Evolutionary conservation across 148 eudicot genomes (phyloP).

Genomic region (Rhododendron henanense): DNA sequence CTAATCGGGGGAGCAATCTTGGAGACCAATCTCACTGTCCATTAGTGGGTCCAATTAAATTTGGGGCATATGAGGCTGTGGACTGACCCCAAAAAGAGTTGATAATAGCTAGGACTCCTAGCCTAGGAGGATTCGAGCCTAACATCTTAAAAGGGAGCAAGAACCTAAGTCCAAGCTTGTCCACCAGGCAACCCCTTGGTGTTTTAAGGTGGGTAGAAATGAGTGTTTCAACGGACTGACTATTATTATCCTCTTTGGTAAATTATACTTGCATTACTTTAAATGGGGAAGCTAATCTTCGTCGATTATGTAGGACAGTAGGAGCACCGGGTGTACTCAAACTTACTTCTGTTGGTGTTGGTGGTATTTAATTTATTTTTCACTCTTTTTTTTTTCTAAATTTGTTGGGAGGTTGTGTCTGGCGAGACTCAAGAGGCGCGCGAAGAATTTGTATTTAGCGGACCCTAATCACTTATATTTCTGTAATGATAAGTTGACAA

Average conservation of each 20-base stretch:
- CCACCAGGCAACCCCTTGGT: not conserved
- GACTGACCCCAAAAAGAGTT: too few relatives aligned
- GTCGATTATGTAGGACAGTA: not conserved
- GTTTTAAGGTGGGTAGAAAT: not conserved
- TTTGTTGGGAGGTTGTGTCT: not conserved
- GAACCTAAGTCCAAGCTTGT: not conserved
- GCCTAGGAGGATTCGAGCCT: not conserved
- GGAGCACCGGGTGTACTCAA: not conserved
- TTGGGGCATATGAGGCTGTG: too few relatives aligned
- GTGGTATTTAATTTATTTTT: not conserved
- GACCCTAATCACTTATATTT: not conserved
- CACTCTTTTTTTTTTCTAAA: not conserved
- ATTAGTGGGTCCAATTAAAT: too few relatives aligned
- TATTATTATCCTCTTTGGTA: not conserved
- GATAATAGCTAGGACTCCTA: too few relatives aligned
- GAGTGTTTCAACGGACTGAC: not conserved
- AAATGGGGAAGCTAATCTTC: not conserved
- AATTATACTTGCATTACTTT: not conserved
- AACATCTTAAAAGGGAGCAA: not conserved
- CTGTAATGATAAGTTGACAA: not conserved
- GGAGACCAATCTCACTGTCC: too few relatives aligned
- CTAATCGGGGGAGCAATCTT: too few relatives aligned
- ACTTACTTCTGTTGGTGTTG: not conserved
- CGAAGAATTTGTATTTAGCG: not conserved
- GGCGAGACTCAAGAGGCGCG: not conserved